Percentiles rank a stretch among this genome's conserved stretches.
phyloP scores from a whole-genome alignment of 2,329 filamentous ascomycete species.

The Davidsoniella eucalypti region DNA sequence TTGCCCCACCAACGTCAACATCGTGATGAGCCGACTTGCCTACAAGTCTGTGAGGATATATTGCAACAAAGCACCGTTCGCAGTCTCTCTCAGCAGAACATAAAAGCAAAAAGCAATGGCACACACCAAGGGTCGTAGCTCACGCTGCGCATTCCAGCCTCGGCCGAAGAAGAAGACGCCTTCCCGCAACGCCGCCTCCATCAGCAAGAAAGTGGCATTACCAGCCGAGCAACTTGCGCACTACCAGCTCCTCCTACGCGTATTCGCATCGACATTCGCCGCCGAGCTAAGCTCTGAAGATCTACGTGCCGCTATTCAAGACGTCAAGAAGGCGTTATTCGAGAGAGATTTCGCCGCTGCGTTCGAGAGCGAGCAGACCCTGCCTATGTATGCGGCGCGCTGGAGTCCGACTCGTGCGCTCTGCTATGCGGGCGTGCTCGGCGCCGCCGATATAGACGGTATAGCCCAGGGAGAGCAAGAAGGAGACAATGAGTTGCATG shows the following conservation, averaged over 20 bases:
- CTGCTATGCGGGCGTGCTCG: slow-evolving; percentile 52
- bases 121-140: slow-evolving; percentile 10
- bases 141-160: slow-evolving; percentile 12
- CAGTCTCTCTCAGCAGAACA: too few relatives aligned
- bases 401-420: slow-evolving; percentile 83
- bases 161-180: slow-evolving; percentile 10
- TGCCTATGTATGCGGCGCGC: slow-evolving; percentile 70
- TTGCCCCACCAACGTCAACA: too few relatives aligned
- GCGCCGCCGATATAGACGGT: slow-evolving; percentile 11
- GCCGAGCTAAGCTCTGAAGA: slow-evolving; percentile 28
- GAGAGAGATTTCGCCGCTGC: slow-evolving; percentile 69
- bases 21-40: too few relatives aligned
- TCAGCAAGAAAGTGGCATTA: background rate
- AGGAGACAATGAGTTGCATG: slow-evolving; percentile 17
- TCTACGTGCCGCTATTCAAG: slow-evolving; percentile 49
- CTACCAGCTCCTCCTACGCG: slow-evolving; percentile 36
- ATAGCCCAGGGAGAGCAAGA: background rate
- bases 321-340: slow-evolving; percentile 73
- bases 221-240: slow-evolving; percentile 5
- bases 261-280: slow-evolving; percentile 53
- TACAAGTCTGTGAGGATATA: too few relatives aligned
- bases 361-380: slow-evolving; percentile 53
- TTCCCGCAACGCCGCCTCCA: background rate
- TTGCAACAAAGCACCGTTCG: too few relatives aligned
- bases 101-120: slow-evolving; percentile 1